Evolutionary conservation across 202 grass and related monocot species (phyloP).

Genomic region (Dendrocalamus latiflorus): DNA sequence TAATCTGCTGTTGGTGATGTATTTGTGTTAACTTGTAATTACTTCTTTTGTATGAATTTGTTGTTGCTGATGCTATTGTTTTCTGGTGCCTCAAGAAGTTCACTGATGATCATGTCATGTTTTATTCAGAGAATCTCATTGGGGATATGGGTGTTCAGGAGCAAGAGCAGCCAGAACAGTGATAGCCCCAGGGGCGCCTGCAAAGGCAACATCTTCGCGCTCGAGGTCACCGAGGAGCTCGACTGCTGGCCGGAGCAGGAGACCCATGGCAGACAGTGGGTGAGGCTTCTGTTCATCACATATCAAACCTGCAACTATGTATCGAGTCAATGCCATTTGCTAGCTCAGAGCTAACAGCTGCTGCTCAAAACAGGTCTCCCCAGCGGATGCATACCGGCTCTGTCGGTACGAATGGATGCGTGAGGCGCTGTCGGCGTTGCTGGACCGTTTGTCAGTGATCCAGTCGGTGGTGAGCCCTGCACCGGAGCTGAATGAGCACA

Average conservation of each 20-base stretch:
- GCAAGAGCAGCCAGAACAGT: constrained; percentile 74
- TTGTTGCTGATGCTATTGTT: background rate
- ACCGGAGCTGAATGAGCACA: background rate
- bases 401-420: constrained; percentile 60
- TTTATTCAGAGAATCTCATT: constrained; percentile 41
- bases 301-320: no score
- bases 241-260: constrained; percentile 70
- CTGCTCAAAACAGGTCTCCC: constrained; percentile 13
- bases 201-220: constrained; percentile 81
- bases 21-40: background rate
- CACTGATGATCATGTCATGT: background rate
- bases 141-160: constrained; percentile 76
- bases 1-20: background rate
- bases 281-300: constrained; percentile 4
- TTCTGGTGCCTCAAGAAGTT: background rate
- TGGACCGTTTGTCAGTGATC: background rate
- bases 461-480: background rate
- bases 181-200: constrained; percentile 61
- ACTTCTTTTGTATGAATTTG: no score
- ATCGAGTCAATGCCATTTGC: background rate
- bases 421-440: constrained; percentile 38
- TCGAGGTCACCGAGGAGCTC: constrained; percentile 76
- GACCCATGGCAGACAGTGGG: constrained; percentile 63
- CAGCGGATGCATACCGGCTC: constrained; percentile 34
- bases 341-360: background rate